Base-by-base conservation (phyloP, 768 basidiomycete genomes). In the Mycena galopus region DNA sequence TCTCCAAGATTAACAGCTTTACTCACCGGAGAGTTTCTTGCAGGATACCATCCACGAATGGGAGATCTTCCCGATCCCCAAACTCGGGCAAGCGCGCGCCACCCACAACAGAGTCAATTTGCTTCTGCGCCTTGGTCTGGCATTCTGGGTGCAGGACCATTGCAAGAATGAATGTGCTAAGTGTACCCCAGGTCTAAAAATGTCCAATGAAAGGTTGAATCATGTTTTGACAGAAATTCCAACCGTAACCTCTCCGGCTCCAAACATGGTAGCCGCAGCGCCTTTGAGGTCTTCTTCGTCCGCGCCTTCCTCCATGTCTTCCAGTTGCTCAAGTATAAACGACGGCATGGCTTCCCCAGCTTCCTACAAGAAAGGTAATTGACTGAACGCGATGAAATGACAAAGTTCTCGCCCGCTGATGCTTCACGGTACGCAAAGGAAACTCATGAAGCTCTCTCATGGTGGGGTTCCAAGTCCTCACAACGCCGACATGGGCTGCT, bases 161-260 rank as follows among this genome's bases (percentile, higher is more conserved):
- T 8, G 78, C 77, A 12, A 83, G 68, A 27, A 84, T 25, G 61
- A 84, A 83, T 19, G 50, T 75, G 27, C 27, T 19, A 6, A 71
- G 23, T 14, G 55, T 27, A 4, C 47, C 23, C 70, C 70, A 66
- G 2, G 70, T 71, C 70, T 71, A 29, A 50, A 50, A 37, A 23
- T 9, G 0, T 3, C 30, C 2, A 21, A 23, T 51, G 30, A 50
- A 6, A 64, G 32, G 2, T 16, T 17, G 32, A 33, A n/a, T 23
- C 27, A 4, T 4, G 25, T 30, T 25, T 17, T 23, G 27, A 44
- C 21, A 59, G 33, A 51, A 29, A 51, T 23, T 73, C 81, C n/a
- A 62, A 85, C 86, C 56, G 86, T 86, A 69, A 83, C 82, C 12
- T 81, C 82, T n/a, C 70, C 70, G 1, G 64, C 70, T 10, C 27